phyloP scores from a whole-genome alignment of 352 stramenopile species.

The Plasmopara viticola region DNA sequence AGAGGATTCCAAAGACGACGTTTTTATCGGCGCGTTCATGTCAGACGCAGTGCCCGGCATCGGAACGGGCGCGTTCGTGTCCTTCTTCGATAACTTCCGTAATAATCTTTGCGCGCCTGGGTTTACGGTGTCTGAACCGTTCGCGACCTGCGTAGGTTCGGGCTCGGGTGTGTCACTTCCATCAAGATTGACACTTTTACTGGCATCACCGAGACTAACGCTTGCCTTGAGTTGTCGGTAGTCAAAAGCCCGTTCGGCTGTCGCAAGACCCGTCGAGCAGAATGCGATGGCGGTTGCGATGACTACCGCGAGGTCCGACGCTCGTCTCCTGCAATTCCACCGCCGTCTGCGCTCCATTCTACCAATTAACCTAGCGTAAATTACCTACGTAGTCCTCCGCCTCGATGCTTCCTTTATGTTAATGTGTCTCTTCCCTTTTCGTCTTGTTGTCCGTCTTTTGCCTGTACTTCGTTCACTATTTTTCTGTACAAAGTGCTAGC shows the following conservation, averaged over 20 bases:
- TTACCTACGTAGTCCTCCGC: no score
- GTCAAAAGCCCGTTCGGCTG: conserved; percentile 3
- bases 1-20: neutral
- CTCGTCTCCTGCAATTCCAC: conserved; percentile 5
- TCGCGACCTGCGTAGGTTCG: conserved; percentile 2
- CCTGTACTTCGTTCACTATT: neutral
- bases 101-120: neutral
- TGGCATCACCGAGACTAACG: conserved; percentile 4
- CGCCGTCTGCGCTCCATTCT: conserved; percentile 18
- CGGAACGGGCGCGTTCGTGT: neutral
- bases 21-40: neutral
- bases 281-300: conserved; percentile 7
- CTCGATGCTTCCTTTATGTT: no score
- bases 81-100: conserved; percentile 1
- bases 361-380: conserved; percentile 1
- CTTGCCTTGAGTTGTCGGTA: conserved; percentile 6
- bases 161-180: neutral
- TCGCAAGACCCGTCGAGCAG: conserved; percentile 8
- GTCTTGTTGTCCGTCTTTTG: neutral
- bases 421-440: conserved; percentile 1
- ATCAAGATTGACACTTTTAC: conserved; percentile 2
- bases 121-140: neutral
- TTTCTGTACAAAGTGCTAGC: neutral
- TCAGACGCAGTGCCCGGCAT: neutral
- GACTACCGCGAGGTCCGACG: conserved; percentile 5